Conservation (phyloP, 2,329 filamentous ascomycete species). For the Scytalidium lignicola region DNA sequence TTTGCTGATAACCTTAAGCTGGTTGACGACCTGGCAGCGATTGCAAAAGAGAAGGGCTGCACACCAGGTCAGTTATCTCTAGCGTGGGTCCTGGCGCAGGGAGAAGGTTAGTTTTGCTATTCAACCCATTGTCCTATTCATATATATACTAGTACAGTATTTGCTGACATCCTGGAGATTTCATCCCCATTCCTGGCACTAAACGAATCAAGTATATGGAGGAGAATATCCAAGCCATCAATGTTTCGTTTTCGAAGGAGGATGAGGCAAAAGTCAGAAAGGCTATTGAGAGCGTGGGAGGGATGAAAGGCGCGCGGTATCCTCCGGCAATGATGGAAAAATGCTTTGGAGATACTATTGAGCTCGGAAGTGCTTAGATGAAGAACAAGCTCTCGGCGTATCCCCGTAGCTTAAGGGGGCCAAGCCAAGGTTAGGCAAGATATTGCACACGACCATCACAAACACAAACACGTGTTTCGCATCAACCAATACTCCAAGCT, state of each 20-base stretch:
- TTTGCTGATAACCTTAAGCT: constrained; percentile 47
- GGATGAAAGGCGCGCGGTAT: neutral
- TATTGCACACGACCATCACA: too few relatives aligned
- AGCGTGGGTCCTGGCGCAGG: constrained; percentile 40
- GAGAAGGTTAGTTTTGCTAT: constrained; percentile 1
- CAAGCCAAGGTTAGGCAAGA: too few relatives aligned
- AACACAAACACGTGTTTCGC: too few relatives aligned
- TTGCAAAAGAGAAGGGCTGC: constrained; percentile 39
- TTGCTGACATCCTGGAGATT: neutral
- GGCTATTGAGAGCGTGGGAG: constrained; percentile 4
- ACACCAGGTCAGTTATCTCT: constrained; percentile 48
- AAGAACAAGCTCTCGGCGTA: neutral
- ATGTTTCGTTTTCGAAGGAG: neutral
- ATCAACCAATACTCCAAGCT: too few relatives aligned
- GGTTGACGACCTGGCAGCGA: constrained; percentile 34
- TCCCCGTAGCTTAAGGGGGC: too few relatives aligned
- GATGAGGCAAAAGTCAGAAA: constrained; percentile 5
- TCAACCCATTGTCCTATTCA: neutral
- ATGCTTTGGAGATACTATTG: constrained; percentile 2
- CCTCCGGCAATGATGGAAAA: constrained; percentile 1
- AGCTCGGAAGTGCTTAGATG: neutral
- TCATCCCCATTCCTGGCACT: constrained; percentile 2
- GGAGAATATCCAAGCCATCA: constrained; percentile 1
- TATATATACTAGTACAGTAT: neutral
- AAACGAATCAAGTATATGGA: constrained; percentile 3